Conservation (phyloP, 1,284 basidiomycete species). For the Moesziomyces globuligerus region DNA sequence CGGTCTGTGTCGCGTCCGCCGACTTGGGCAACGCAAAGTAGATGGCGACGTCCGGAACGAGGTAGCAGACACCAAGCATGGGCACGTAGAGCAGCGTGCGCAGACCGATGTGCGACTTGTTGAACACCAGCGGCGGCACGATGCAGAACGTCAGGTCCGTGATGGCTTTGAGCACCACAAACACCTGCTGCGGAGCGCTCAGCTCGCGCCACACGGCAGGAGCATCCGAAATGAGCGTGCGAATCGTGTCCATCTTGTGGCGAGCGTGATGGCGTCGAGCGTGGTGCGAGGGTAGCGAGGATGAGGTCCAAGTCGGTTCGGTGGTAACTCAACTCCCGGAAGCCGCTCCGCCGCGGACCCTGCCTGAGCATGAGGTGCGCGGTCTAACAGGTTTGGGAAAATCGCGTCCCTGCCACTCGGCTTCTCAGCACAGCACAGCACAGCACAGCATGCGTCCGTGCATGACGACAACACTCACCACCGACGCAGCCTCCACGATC, state of each 20-base stretch:
- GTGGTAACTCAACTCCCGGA: no score
- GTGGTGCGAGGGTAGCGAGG: background rate
- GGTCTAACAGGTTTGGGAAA: no score
- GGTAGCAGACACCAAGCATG: constrained; percentile 5
- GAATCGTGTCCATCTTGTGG: constrained; percentile 19
- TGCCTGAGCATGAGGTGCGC: no score
- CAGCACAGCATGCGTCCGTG: no score
- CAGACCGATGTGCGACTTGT: constrained; percentile 19
- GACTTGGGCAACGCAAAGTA: constrained; percentile 37
- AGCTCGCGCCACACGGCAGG: constrained; percentile 30
- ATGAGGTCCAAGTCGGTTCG: background rate
- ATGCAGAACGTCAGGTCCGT: constrained; percentile 30
- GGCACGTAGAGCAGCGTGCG: constrained; percentile 16
- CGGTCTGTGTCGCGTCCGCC: constrained; percentile 21
- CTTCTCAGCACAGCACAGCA: no score
- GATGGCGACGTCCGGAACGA: constrained; percentile 24
- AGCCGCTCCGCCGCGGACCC: no score
- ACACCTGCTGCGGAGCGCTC: constrained; percentile 12
- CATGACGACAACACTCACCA: no score
- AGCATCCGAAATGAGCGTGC: constrained; percentile 14
- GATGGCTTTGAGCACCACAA: constrained; percentile 31
- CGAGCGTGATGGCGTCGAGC: background rate
- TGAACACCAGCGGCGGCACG: constrained; percentile 29
- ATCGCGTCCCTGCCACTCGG: no score
- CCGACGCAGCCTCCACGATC: no score